Evolutionary conservation across 106 monocot genomes (phyloP), one percentile per base, ranked within the genome.

Genomic region (Apostasia ramifera): DNA sequence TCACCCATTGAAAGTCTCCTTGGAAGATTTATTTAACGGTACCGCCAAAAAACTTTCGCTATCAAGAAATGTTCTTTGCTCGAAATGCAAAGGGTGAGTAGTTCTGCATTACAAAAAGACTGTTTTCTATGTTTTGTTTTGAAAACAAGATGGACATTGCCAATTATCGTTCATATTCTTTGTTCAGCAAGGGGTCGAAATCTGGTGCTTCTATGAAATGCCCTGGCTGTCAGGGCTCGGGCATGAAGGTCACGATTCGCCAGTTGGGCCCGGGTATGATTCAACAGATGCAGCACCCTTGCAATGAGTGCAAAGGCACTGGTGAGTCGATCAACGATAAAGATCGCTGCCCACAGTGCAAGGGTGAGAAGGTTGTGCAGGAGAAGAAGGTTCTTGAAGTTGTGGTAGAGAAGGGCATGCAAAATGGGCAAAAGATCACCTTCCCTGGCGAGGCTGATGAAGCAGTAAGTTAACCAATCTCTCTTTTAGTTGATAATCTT

Each of bases 241-340:
- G 93, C 45, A 83, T 93, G 81, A 93, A 88, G 81, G 88, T 93
- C 2, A 72, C 88, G 1, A 83, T 93, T 47, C 80, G 88, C 1
- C 88, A 93, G 14, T 53, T 93, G 14, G 93, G 89, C 0, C 93
- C 93, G 13, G 71, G 72, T 2, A 93, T 93, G 93, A 86, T 93
- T 56, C 93, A 93, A 53, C 93, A 93, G 51, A 88, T 93, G 93
- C 93, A 93, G 66, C 88, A 93, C 37, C 86, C 89, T 44, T 93
- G 93, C 83, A 89, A 89, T 47, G 89, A 89, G 63, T 93, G 93
- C 77, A 88, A 83, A 67, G 93, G 93, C 0, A 84, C 89, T 2
- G 93, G 93, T 2, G 93, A 93, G 66, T 78, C 88, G 61, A 93
- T 93, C 68, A 84, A 51, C 42, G 85, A 85, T 6, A 81, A 74